Evolutionary conservation across 2,329 filamentous ascomycete genomes (phyloP).

Genomic region (Fusarium clavum): DNA sequence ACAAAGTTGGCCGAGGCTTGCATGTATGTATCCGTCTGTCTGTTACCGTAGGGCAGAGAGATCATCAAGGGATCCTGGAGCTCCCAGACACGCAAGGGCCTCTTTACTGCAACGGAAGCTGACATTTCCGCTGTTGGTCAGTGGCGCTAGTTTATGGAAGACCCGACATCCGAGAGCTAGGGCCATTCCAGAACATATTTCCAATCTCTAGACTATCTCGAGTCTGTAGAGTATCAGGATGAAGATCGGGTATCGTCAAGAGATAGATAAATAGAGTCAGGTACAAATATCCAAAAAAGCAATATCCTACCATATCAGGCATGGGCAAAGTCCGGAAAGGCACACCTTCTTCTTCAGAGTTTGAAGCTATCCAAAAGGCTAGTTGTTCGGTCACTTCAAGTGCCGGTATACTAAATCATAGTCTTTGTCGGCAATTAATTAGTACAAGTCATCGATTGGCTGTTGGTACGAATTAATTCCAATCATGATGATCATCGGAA

Average conservation of each 20-base stretch:
- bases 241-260: background rate
- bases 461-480: conserved; percentile 1
- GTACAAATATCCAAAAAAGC: background rate
- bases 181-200: conserved; percentile 8
- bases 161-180: conserved; percentile 42
- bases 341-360: background rate
- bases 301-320: background rate
- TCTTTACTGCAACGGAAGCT: conserved; percentile 33
- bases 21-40: background rate
- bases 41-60: conserved; percentile 28
- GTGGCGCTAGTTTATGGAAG: conserved; percentile 44
- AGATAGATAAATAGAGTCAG: background rate
- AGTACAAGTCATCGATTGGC: background rate
- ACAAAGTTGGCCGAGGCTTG: background rate
- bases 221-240: background rate
- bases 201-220: background rate
- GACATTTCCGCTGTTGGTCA: conserved; percentile 38
- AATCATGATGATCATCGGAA: conserved; percentile 3
- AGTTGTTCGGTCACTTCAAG: background rate
- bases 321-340: background rate
- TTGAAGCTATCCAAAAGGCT: background rate
- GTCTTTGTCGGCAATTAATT: background rate
- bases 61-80: background rate
- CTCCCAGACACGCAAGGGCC: conserved; percentile 23
- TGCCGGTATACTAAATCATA: background rate